Evolutionary conservation across 1,284 basidiomycete genomes (phyloP), one percentile per base, ranked within the genome.

Genomic region (Microbotryomycetes sp.): DNA sequence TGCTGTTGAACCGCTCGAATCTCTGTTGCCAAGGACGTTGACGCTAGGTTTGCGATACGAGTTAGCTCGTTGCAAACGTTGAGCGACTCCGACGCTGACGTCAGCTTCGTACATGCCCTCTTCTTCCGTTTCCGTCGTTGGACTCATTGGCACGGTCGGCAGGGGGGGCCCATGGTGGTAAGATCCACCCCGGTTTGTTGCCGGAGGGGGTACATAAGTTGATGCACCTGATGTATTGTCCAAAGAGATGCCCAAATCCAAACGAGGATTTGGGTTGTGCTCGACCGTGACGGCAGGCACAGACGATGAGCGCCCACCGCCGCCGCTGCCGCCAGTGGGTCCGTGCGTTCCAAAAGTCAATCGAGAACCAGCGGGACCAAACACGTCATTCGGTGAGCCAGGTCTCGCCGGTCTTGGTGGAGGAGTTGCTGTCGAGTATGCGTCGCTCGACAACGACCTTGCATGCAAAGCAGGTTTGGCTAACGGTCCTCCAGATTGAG

Each of bases 181-280:
- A 42, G 36, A 42, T 9, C 19, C 12, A 19, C 36, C 36, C 9
- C 36, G 12, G 19, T 5, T 29, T 12, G n/a, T 48, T 47, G 57
- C 53, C 31, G 54, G 47, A n/a, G n/a, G n/a, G n/a, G n/a, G n/a
- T n/a, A n/a, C n/a, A 59, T 58, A 64, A 0, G 65, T 64, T 46
- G 65, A 59, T 15, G 29, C 49, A 3, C 55, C 32, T 5, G n/a
- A n/a, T 2, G 50, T 15, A 15, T 52, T 30, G 45, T 60, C 60
- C 54, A 67, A 51, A 28, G 54, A 53, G 55, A 67, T 59, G 45
- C 54, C 55, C 28, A 67, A 52, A 30, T 67, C 65, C 36, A 42
- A 42, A 19, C 36, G 36, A 42, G 36, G 12, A 9, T 9, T 9
- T 42, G 36, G 12, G 36, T 42, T 42, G 36, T 42, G 12, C 9